Evolutionary conservation across 805 yeast genomes (phyloP).

Genomic region (Priceomyces haplophilus): DNA sequence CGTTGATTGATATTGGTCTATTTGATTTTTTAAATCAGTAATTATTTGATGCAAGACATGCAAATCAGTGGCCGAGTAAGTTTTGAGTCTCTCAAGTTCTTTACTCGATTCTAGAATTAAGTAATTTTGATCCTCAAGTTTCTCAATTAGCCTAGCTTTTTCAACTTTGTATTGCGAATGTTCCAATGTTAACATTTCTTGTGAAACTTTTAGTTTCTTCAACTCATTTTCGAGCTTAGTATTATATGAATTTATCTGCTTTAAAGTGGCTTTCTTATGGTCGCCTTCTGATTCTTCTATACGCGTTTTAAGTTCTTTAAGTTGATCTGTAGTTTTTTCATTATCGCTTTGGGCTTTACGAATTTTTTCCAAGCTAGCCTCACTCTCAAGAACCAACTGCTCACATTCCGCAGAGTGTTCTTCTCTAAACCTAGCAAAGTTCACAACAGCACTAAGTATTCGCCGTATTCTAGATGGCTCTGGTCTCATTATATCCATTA

Average conservation of each 20-base stretch:
- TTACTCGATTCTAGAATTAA: constrained; percentile 54
- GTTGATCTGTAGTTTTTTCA: constrained; percentile 35
- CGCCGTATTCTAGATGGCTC: constrained; percentile 65
- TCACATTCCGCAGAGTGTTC: constrained; percentile 71
- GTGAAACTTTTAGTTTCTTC: constrained; percentile 55
- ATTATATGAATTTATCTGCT: constrained; percentile 45
- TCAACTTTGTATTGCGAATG: constrained; percentile 63
- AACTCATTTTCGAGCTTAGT: constrained; percentile 58
- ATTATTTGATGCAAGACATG: constrained; percentile 52
- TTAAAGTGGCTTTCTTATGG: constrained; percentile 34
- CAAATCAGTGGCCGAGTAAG: constrained; percentile 61
- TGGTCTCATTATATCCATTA: constrained; percentile 74
- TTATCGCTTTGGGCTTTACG: constrained; percentile 40
- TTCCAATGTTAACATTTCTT: constrained; percentile 59
- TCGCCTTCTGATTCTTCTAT: constrained; percentile 25
- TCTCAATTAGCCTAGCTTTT: constrained; percentile 55
- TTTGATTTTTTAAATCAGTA: constrained; percentile 46
- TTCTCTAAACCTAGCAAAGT: constrained; percentile 81
- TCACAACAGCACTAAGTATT: constrained; percentile 76
- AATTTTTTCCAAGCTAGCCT: constrained; percentile 40
- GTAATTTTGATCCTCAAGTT: constrained; percentile 59
- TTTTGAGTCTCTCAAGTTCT: constrained; percentile 56
- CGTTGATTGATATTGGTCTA: constrained; percentile 32
- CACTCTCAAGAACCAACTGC: constrained; percentile 54
- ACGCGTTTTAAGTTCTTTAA: constrained; percentile 29